Evolutionary conservation across 352 stramenopile species (phyloP).

Genomic region (Phytophthora parvispora): DNA sequence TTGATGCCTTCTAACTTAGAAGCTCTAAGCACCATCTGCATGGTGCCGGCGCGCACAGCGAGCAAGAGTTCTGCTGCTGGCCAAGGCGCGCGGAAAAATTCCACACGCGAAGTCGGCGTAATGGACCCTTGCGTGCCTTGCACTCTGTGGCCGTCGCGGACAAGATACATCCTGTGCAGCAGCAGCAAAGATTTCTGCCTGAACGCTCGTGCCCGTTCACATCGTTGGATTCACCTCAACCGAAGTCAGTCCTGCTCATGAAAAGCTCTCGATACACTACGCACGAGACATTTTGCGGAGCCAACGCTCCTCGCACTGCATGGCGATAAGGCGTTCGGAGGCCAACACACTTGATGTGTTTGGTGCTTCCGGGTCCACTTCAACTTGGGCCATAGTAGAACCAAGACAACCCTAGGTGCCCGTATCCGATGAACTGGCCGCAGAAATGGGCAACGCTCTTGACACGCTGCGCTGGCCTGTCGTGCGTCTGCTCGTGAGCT

Average conservation of each 20-base stretch:
- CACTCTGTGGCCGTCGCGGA: background rate
- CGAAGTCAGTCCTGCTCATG: background rate
- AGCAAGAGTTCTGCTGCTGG: background rate
- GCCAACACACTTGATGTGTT: too few relatives aligned
- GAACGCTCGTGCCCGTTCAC: constrained; percentile 5
- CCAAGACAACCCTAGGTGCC: constrained; percentile 7
- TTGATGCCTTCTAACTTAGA: too few relatives aligned
- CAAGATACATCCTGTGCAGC: constrained; percentile 7
- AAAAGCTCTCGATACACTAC: too few relatives aligned
- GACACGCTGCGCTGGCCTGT: constrained; percentile 3
- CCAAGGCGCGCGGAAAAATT: too few relatives aligned
- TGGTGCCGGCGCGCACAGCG: too few relatives aligned
- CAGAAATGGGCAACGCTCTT: constrained; percentile 22
- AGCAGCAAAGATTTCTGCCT: constrained; percentile 2
- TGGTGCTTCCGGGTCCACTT: too few relatives aligned
- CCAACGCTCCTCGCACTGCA: too few relatives aligned
- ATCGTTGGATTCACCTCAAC: background rate
- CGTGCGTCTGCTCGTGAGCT: constrained; percentile 4
- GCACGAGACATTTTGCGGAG: too few relatives aligned
- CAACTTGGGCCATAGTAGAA: constrained; percentile 13
- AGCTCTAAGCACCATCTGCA: too few relatives aligned
- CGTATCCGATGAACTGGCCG: background rate
- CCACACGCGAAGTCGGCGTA: background rate
- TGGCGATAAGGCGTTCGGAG: too few relatives aligned
- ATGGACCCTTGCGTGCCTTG: constrained; percentile 24